phyloP scores from a whole-genome alignment of 306 rosid species.

The Arachis hypogaea region DNA sequence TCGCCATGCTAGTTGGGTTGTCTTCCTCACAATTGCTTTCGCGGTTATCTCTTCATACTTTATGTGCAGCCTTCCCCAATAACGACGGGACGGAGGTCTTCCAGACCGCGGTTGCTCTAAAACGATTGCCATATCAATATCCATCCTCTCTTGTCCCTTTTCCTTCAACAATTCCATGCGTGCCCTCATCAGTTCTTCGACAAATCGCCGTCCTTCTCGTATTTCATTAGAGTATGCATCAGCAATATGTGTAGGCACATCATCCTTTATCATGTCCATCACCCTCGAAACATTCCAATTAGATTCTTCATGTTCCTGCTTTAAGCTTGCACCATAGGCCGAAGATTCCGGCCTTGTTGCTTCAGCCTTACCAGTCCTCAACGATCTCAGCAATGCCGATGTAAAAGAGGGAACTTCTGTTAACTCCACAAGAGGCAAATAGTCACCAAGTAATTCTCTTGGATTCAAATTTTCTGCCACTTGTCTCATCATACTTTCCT shows the following conservation, averaged over 20 bases:
- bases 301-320: constrained; percentile 27
- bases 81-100: background rate
- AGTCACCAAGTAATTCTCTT: too few species aligned
- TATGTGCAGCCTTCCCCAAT: constrained; percentile 22
- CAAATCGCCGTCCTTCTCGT: background rate
- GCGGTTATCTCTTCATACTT: background rate
- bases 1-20: background rate
- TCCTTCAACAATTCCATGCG: background rate
- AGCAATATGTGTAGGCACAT: background rate
- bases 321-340: constrained; percentile 20
- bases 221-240: constrained; percentile 1
- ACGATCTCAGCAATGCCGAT: background rate
- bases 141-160: background rate
- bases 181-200: constrained; percentile 7
- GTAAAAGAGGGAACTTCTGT: too few species aligned
- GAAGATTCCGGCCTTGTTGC: background rate
- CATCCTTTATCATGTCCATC: background rate
- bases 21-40: background rate
- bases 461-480: too few species aligned
- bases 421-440: too few species aligned
- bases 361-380: background rate
- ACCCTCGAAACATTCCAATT: background rate
- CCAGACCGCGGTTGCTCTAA: background rate
- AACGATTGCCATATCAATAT: background rate
- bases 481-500: too few species aligned